Base-by-base conservation (phyloP, 768 basidiomycete species). In the Psilocybe subaeruginosa region DNA sequence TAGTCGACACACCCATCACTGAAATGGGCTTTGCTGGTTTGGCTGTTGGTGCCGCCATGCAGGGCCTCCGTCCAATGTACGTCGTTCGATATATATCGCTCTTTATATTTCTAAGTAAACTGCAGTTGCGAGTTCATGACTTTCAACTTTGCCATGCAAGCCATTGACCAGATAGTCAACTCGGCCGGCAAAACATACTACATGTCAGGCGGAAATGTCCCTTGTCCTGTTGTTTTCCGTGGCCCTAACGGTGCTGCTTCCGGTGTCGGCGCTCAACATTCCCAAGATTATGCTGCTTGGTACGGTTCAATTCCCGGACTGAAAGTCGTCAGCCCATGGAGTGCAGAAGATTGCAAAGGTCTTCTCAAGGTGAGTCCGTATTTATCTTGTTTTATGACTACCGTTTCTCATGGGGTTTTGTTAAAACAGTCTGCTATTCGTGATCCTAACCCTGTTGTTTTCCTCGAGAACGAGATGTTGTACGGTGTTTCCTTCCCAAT, bases 111-210 rank as follows among this genome's bases (percentile, higher is more conserved):
- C 47, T 49, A 51, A 63, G 46, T 39, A 37, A 51, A 66, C 35
- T 41, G 33, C 61, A 95, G 93, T 71, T 98, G 96, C 85, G 97
- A 99, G 82, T 99, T 98, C 82, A 99, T 98, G 97, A 99, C 97
- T 14, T 99, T 97, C 84, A 99, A 99, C 84, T 99, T 99, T 74
- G 97, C 97, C 66, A 99, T 99, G 97, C 95, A 96, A 79, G 96
- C 97, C 60, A 99, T 99, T 75, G 97, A 99, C 80, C 97, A 99
- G 73, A 99, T 99, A 64, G 95, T 99, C 77, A 99, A 99, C 85
- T 99, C 97, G n/a, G 97, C 92, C 58, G 97, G 94, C 62, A 99
- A 99, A 83, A 99, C 97, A 3, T 96, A 98, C 79, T 99, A 99
- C 86, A 99, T 99, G 97, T 99, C 97, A 41, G 97, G 97, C 60